phyloP scores from a whole-genome alignment of 345 rosid species.

The Gynandropsis gynandra region DNA sequence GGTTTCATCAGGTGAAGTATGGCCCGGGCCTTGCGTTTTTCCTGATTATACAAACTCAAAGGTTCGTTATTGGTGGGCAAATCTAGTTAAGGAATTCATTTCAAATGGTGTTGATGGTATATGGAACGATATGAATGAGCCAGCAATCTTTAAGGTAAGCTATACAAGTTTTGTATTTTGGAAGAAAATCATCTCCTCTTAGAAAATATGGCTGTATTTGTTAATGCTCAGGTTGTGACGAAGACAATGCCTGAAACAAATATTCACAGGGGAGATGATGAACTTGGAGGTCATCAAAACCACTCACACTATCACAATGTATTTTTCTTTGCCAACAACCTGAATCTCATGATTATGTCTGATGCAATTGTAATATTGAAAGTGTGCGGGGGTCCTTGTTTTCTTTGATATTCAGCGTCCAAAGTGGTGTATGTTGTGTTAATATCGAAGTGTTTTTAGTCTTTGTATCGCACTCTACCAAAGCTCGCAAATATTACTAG shows the following conservation, averaged over 20 bases:
- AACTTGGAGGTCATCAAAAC: conserved; percentile 71
- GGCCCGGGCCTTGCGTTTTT: conserved; percentile 93
- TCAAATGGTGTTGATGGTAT: conserved; percentile 92
- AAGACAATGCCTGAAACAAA: conserved; percentile 92
- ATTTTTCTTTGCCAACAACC: conserved; percentile 22
- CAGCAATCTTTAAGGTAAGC: conserved; percentile 74
- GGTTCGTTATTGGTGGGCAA: conserved; percentile 87
- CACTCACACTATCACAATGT: conserved; percentile 93
- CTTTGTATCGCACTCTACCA: not conserved
- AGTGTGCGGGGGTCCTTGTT: conserved; percentile 2
- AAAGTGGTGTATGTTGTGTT: not conserved
- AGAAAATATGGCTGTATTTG: not conserved
- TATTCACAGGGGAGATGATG: conserved; percentile 69
- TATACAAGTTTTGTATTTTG: conserved; percentile 1
- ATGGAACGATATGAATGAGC: conserved; percentile 99
- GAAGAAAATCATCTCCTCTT: conserved; percentile 20
- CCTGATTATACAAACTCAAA: conserved; percentile 78
- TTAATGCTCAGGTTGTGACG: conserved; percentile 51
- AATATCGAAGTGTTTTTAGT: not conserved
- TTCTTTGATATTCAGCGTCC: not conserved
- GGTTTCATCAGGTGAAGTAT: conserved; percentile 64
- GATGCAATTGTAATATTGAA: not conserved
- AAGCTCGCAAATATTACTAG: not conserved
- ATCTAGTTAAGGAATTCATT: conserved; percentile 61
- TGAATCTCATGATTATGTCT: not conserved